Evolutionary conservation across 2,329 filamentous ascomycete species (phyloP), one percentile per base, ranked within the genome.

Genomic region (Coniosporium tulheliwenetii): DNA sequence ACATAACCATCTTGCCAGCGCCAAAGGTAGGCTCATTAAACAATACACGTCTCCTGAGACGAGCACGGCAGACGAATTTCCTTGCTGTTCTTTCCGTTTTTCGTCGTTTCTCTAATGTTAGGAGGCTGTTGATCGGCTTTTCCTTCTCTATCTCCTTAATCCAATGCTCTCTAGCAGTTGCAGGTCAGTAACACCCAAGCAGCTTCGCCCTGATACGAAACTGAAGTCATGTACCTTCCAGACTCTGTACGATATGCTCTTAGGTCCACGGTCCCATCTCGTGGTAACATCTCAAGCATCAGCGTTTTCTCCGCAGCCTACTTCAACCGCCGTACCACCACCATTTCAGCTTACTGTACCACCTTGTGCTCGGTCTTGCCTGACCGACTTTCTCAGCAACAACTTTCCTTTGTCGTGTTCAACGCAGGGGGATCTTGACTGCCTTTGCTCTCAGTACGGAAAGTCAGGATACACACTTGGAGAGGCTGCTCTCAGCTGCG

Each of bases 401-500:
- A 76, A 79, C 54, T 82, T 74, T 52, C 65, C 66, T 14, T 58
- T 56, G 39, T 52, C 55, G 38, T 81, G 77, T 50, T 64, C 65
- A 29, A 52, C 58, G 30, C 59, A 60, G 10, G 64, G 69, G 9
- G 66, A 77, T 19, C 55, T 84, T 48, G 60, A 67, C 50, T 84
- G 78, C 48, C 64, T 85, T 5, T 86, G 81, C 55, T 67, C 69
- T 32, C 65, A 67, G 43, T 64, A 65, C 30, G 78, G 78, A 8
- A 59, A 56, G 10, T 70, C 70, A 29, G 78, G 76, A 8, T 79
- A 77, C 49, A 85, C 81, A 1, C 52, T 85, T 38, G 80, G 79
- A n/a, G 81, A 85, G 59, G 80, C 70, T 9, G 78, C 75, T 4
- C 59, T 84, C 19, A 39, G 40, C 31, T 42, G 40, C n/a, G 37